These are phyloP conservation scores for Saccharum hybrid DNA, from an alignment of 202 grass and related monocot genomes.

Conservation along the genomic window DNA sequence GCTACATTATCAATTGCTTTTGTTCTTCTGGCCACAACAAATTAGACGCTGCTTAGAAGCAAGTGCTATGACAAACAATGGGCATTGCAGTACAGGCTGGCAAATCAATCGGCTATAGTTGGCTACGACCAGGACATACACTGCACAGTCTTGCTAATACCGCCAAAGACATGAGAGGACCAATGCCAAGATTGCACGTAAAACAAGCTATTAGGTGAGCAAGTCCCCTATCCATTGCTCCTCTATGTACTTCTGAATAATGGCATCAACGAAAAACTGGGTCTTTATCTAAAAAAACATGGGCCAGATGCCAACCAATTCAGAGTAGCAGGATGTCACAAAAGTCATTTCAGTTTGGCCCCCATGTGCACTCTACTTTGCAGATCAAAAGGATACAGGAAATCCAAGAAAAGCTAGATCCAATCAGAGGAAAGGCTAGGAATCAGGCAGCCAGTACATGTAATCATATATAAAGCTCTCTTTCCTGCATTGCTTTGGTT, in stretches of 20 bases:
- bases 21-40: background rate
- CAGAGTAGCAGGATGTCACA: constrained; percentile 30
- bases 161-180: constrained; percentile 35
- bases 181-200: constrained; percentile 41
- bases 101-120: constrained; percentile 7
- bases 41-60: constrained; percentile 37
- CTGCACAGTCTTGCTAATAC: constrained; percentile 50
- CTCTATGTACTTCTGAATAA: constrained; percentile 25
- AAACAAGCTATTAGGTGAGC: constrained; percentile 58
- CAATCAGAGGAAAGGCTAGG: constrained; percentile 34
- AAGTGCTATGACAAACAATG: background rate
- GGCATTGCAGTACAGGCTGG: constrained; percentile 16
- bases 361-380: constrained; percentile 54
- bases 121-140: constrained; percentile 5
- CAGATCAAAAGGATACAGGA: constrained; percentile 38
- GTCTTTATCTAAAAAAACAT: background rate
- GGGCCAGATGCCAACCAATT: constrained; percentile 39
- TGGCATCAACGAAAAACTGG: constrained; percentile 42
- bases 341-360: constrained; percentile 46
- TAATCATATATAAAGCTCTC: constrained; percentile 19
- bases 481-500: constrained; percentile 40
- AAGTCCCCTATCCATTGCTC: constrained; percentile 12
- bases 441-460: constrained; percentile 19
- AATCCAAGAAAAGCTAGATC: constrained; percentile 51
- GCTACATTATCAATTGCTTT: background rate